A percentile compares a stretch with the other conserved stretches of the same genome.
Evolutionary conservation across 2,329 filamentous ascomycete genomes (phyloP).

Genomic region (Xylariaceae sp.): DNA sequence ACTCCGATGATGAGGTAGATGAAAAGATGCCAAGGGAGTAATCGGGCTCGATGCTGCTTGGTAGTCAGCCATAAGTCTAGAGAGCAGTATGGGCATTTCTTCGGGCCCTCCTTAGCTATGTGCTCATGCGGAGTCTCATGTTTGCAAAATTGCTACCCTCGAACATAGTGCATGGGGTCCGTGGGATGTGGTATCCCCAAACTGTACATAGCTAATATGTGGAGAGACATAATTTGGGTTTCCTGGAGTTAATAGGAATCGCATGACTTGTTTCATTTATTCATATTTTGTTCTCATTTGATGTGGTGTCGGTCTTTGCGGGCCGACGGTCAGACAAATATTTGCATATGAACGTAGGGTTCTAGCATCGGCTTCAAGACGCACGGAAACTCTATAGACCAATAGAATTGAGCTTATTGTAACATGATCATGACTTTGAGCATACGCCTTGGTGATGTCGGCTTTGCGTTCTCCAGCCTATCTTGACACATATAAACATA

Average conservation of each 20-base stretch:
- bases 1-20: slow-evolving; percentile 30
- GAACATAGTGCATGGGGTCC: not conserved
- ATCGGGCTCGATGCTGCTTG: slow-evolving; percentile 30
- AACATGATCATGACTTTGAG: too few species aligned
- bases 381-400: too few species aligned
- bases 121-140: not conserved
- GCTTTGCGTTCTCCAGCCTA: too few species aligned
- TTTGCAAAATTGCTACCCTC: not conserved
- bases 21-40: slow-evolving; percentile 20
- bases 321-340: too few species aligned
- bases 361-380: too few species aligned
- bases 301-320: too few species aligned
- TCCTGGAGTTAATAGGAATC: not conserved
- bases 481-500: too few species aligned
- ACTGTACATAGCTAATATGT: slow-evolving; percentile 23
- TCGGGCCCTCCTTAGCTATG: not conserved
- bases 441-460: too few species aligned
- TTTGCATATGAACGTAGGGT: too few species aligned
- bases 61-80: slow-evolving; percentile 8
- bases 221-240: not conserved
- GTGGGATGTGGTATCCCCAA: slow-evolving; percentile 4
- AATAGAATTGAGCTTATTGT: too few species aligned
- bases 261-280: slow-evolving; percentile 1
- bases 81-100: not conserved
- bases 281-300: not conserved